Base-by-base conservation (phyloP, 148 eudicot genomes). In the Fagopyrum esculentum region DNA sequence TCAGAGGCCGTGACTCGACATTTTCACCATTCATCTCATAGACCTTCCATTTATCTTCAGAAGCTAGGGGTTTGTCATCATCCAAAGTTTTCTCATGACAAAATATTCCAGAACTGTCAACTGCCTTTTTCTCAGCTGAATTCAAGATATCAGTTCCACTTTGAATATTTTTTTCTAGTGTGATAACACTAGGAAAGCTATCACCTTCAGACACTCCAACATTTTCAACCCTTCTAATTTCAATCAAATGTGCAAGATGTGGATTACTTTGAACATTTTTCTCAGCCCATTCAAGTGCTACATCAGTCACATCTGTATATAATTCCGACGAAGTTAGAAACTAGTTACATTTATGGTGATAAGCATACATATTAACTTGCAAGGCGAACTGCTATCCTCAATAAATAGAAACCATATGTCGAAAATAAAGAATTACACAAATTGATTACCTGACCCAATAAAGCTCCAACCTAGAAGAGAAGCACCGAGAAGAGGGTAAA, bases 401-500 rank as follows among this genome's bases (percentile, higher is more conserved):
- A 35, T 19, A 75, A 4, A n/a, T 19, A 7, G 60, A 44, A 49
- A 43, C 22, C 43, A 10, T 59, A 54, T 49, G 4, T 29, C 54
- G 22, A 59, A 61, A 6, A 9, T 43, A 6, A 82, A 73, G 40
- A 26, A 9, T 49, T 80, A 43, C 4, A 45, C 19, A 26, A 11
- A 48, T 55, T 19, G 59, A 69, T 45, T 81, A 93, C 98, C 98
- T 80, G 98, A 90, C 10, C 92, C 98, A 64, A 94, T 93, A 76
- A 92, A 94, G 68, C 83, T 89, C 98, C 97, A 94, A 15, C 96
- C 89, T 76, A 90, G 78, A 69, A 91, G 85, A 63, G 98, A 88
- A 63, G 97, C 96, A 81, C 98, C 98, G 54, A 94, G 96, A 78
- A 94, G 98, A 19, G 98, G 97, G 78, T 94, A 94, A 17, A 94